Evolutionary conservation across 768 basidiomycete species (phyloP).

Genomic region (Tricholoma bakamatsutake): DNA sequence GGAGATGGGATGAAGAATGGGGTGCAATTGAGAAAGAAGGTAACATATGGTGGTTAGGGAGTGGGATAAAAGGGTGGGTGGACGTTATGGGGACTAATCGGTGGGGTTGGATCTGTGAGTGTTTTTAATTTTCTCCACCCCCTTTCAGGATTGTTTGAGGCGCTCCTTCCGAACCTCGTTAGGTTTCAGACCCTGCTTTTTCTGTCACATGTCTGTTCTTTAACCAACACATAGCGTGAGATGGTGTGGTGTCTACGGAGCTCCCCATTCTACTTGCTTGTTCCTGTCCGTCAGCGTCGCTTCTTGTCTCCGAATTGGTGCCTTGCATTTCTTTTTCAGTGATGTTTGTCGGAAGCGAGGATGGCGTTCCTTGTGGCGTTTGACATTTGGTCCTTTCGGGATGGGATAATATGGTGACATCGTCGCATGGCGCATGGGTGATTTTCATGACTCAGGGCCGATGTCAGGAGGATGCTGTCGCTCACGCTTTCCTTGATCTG

Average conservation of each 20-base stretch:
- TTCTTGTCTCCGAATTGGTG: background rate
- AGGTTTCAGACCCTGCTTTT: background rate
- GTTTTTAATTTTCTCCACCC: background rate
- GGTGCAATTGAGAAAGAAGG: constrained; percentile 70
- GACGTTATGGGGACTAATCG: constrained; percentile 71
- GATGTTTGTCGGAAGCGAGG: background rate
- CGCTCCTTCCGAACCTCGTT: constrained; percentile 3
- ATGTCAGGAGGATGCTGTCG: background rate
- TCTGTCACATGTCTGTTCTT: background rate
- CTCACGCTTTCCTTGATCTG: background rate
- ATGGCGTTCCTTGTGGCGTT: background rate
- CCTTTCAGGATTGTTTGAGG: background rate
- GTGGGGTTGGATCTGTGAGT: constrained; percentile 80
- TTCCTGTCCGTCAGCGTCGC: background rate
- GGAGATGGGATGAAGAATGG: constrained; percentile 77
- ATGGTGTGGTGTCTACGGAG: background rate
- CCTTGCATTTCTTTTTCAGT: background rate
- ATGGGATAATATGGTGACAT: background rate
- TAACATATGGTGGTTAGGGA: constrained; percentile 84
- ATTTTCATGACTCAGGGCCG: background rate
- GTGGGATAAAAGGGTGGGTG: constrained; percentile 58
- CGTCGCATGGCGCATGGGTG: too few species aligned
- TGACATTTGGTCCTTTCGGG: background rate
- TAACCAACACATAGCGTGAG: background rate
- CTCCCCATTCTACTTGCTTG: background rate